Evolutionary conservation across 176 grass and related monocot species (phyloP).

Genomic region (Thalia dealbata): DNA sequence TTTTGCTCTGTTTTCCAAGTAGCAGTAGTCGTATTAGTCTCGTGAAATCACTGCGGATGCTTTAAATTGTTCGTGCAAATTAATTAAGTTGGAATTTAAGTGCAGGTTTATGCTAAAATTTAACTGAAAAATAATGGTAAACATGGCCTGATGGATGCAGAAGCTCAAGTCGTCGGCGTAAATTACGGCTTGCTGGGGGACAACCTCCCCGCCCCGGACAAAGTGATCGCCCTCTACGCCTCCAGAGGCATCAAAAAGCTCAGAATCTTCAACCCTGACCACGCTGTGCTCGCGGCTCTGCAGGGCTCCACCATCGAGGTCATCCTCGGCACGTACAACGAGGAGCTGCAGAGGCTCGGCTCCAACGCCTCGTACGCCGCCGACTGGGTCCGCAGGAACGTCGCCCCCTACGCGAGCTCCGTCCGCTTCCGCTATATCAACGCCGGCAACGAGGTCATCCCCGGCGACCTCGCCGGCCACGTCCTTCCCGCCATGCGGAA

Average conservation of each 20-base stretch:
- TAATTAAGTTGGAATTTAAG: neutral
- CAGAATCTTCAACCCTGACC: constrained; percentile 67
- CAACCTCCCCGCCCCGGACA: constrained; percentile 67
- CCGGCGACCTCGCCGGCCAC: constrained; percentile 29
- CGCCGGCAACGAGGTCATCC: constrained; percentile 78
- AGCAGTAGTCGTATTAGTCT: too few relatives aligned
- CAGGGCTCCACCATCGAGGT: constrained; percentile 48
- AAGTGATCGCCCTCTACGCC: constrained; percentile 56
- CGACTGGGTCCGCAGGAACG: constrained; percentile 60
- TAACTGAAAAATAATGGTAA: too few relatives aligned
- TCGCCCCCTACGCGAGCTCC: constrained; percentile 50
- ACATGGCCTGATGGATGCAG: constrained; percentile 17
- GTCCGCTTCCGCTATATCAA: constrained; percentile 65
- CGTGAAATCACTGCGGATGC: neutral
- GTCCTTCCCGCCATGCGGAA: constrained; percentile 71
- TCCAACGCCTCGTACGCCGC: constrained; percentile 40
- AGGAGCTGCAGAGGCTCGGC: constrained; percentile 52
- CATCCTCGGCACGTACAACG: constrained; percentile 71
- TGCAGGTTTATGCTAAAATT: too few relatives aligned
- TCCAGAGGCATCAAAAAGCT: constrained; percentile 41
- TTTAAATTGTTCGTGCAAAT: neutral
- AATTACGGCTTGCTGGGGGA: constrained; percentile 69
- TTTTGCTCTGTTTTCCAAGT: too few relatives aligned
- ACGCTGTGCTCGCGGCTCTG: constrained; percentile 44
- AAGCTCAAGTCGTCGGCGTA: constrained; percentile 53